A percentile compares a stretch with the other conserved stretches of the same genome.
phyloP scores from a whole-genome alignment of 73 alveolate species.

The Tetrahymena malaccensis region DNA sequence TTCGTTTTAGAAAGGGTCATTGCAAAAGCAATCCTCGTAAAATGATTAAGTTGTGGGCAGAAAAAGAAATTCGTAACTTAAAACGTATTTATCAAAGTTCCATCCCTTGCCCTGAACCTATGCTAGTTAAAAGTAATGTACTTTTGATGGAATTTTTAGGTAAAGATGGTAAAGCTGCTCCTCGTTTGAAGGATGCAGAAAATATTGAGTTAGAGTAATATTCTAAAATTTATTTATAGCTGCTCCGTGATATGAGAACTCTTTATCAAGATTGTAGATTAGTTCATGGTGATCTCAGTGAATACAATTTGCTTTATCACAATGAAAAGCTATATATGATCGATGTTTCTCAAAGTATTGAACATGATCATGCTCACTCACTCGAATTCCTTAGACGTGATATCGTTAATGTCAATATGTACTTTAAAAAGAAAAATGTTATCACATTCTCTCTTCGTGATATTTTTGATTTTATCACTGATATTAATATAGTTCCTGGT shows the following conservation, averaged over 20 bases:
- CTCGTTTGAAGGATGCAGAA: slow-evolving; percentile 95
- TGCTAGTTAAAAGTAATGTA: slow-evolving; percentile 82
- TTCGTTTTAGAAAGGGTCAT: slow-evolving; percentile 97
- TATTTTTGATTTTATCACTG: slow-evolving; percentile 77
- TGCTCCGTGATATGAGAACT: slow-evolving; percentile 60
- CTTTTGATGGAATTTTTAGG: slow-evolving; percentile 99
- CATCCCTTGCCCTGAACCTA: slow-evolving; percentile 96
- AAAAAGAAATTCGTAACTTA: slow-evolving; percentile 97
- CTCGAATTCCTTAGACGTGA: slow-evolving; percentile 97
- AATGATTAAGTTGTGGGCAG: slow-evolving; percentile 99
- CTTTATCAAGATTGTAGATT: slow-evolving; percentile 91
- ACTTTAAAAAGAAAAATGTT: slow-evolving; percentile 76
- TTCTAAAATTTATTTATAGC: slow-evolving; percentile 31
- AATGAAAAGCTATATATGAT: slow-evolving; percentile 80
- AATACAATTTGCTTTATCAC: slow-evolving; percentile 92
- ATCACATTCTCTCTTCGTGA: slow-evolving; percentile 71
- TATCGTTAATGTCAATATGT: slow-evolving; percentile 89
- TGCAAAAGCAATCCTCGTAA: slow-evolving; percentile 98
- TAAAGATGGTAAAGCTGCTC: slow-evolving; percentile 97
- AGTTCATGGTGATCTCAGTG: slow-evolving; percentile 99
- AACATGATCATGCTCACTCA: slow-evolving; percentile 99
- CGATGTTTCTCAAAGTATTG: slow-evolving; percentile 98
- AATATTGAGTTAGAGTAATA: slow-evolving; percentile 50
- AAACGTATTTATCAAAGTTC: slow-evolving; percentile 87
- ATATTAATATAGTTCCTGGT: slow-evolving; percentile 30